Evolutionary conservation across 2,329 filamentous ascomycete species (phyloP), one percentile per base, ranked within the genome.

Genomic region (Phialophora tarda): DNA sequence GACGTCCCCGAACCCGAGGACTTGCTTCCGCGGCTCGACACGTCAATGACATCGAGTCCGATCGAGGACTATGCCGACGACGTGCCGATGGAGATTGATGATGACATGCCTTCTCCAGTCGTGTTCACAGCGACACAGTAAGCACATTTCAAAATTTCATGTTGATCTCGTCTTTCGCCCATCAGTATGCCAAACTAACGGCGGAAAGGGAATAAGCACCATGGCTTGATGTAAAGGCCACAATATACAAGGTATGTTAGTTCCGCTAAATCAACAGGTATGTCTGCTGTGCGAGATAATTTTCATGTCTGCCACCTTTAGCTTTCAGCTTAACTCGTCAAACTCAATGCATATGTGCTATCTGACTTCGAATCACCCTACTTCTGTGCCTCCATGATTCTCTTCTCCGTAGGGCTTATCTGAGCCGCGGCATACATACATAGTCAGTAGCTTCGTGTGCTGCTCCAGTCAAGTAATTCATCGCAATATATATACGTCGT

Each of bases 1-100:
- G 34, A 30, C 14, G 56, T 59, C 34, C 24, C 56, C 4, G 56
- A 59, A 24, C 56, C 17, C 28, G 56, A 59, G 12, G 24, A 26
- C 2, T 44, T 24, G 56, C 7, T 51, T 28, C 48, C 48, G 5
- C 48, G 23, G 21, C 48, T 23, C 21, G 24, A 23, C 21, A 51
- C 23, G 10, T 51, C 21, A 4, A 26, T 17, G 56, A 30, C 24
- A 34, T 11, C 53, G 28, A 55, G 10, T 26, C 14, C 6, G 21
- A 6, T 51, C 48, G 10, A 23, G 21, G 48, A 51, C 23, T 1
- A 51, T 26, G 23, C 10, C 10, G 48, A 51, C 24, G 48, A 51
- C 21, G 48, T 26, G 48, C 48, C 48, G 6, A 51, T 51, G 48
- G 48, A 51, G 10, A 51, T 51, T 51, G 48, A 51, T 10, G 48